Percentiles rank a stretch among this genome's conserved stretches.
These are phyloP conservation scores for Halophytophthora batemanensis DNA, from an alignment of 352 stramenopile species.

Conservation along the genomic window DNA sequence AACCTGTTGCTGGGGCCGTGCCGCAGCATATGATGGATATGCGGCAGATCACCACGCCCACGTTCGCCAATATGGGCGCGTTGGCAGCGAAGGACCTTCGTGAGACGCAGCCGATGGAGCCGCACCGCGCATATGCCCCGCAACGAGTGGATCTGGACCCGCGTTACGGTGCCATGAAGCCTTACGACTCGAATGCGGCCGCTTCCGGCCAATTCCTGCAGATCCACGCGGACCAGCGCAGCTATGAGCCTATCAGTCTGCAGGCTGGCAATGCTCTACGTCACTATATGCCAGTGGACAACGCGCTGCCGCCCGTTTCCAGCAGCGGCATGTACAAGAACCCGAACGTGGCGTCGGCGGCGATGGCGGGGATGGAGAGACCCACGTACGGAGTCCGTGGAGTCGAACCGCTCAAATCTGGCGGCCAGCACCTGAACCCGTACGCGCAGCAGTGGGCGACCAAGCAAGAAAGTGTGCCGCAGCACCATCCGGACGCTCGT, in stretches of 20 bases:
- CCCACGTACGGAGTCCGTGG: constrained; percentile 18
- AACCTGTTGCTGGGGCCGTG: constrained; percentile 12
- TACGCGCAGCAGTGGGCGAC: constrained; percentile 64
- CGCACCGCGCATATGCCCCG: constrained; percentile 49
- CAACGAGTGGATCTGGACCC: constrained; percentile 67
- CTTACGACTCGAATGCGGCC: constrained; percentile 38
- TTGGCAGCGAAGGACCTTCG: constrained; percentile 43
- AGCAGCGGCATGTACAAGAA: constrained; percentile 41
- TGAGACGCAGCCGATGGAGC: constrained; percentile 28
- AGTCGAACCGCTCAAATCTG: constrained; percentile 35
- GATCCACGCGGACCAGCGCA: constrained; percentile 70
- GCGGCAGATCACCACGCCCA: constrained; percentile 72
- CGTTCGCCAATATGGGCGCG: constrained; percentile 22
- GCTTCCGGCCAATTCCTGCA: constrained; percentile 63
- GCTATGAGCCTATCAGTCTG: constrained; percentile 72
- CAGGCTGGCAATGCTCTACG: constrained; percentile 25
- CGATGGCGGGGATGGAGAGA: constrained; percentile 29
- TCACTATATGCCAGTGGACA: constrained; percentile 56
- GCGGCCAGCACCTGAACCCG: constrained; percentile 38
- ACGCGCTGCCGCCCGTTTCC: constrained; percentile 33
- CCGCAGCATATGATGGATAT: constrained; percentile 81
- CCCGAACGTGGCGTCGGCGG: constrained; percentile 1
- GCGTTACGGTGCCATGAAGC: constrained; percentile 54
- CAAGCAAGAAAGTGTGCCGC: constrained; percentile 40
- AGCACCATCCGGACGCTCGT: constrained; percentile 32